Conservation (phyloP, 139 green algal genomes). For the Dunaliella primolecta region DNA sequence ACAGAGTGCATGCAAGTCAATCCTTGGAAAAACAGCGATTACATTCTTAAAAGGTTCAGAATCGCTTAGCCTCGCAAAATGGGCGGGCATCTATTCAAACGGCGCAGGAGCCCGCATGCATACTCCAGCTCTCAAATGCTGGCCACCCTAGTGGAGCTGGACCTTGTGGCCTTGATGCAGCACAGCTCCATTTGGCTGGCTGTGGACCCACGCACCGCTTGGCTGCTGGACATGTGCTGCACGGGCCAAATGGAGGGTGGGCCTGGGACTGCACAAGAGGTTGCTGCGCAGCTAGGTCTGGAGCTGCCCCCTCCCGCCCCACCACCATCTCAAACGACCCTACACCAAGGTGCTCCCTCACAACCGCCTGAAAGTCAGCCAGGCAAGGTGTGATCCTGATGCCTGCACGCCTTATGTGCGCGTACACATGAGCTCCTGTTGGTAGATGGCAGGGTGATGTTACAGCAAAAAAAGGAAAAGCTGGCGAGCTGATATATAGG, state of each 20-base stretch:
- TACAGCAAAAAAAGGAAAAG: too few species aligned
- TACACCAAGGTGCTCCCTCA: too few species aligned
- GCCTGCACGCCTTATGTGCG: too few species aligned
- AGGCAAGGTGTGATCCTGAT: too few species aligned
- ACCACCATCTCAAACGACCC: not conserved
- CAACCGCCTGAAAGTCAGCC: too few species aligned
- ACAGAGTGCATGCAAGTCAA: too few species aligned
- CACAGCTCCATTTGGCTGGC: slow-evolving; percentile 31
- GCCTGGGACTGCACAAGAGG: slow-evolving; percentile 24
- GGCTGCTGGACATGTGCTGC: slow-evolving; percentile 36
- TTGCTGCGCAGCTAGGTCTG: slow-evolving; percentile 18
- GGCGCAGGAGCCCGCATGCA: not conserved
- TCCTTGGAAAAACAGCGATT: too few species aligned
- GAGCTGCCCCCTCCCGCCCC: not conserved
- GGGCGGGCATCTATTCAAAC: not conserved
- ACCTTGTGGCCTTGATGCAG: slow-evolving; percentile 19
- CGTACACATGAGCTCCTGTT: too few species aligned
- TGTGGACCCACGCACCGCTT: slow-evolving; percentile 6
- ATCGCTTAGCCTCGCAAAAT: too few species aligned
- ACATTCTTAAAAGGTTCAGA: too few species aligned
- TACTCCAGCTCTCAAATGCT: slow-evolving; percentile 27
- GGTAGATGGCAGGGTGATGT: too few species aligned
- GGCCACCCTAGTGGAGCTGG: slow-evolving; percentile 13
- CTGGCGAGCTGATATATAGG: too few species aligned
- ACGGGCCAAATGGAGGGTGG: slow-evolving; percentile 34